phyloP scores from a whole-genome alignment of 768 basidiomycete species.

The Kwoniella pini region DNA sequence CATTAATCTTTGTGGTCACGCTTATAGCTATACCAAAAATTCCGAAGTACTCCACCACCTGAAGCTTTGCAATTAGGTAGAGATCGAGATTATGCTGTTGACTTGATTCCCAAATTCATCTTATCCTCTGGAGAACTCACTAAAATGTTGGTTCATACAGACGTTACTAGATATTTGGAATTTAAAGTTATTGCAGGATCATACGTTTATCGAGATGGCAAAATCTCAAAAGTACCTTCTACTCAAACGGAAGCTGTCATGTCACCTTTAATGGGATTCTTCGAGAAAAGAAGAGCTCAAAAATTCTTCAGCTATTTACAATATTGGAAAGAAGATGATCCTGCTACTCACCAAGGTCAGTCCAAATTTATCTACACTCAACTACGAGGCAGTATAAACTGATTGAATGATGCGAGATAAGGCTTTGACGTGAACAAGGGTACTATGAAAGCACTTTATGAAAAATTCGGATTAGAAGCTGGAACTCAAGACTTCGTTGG shows the following conservation, averaged over 20 bases:
- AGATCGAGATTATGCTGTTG: conserved; percentile 96
- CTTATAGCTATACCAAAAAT: conserved; percentile 87
- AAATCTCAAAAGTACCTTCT: conserved; percentile 94
- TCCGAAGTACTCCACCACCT: conserved; percentile 76
- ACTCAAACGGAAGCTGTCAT: conserved; percentile 96
- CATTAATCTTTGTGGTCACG: no score
- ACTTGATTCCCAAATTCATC: conserved; percentile 99
- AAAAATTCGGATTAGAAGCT: conserved; percentile 93
- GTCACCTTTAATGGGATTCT: conserved; percentile 96
- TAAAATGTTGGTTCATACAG: conserved; percentile 96
- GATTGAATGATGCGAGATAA: no score
- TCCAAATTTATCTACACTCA: background rate
- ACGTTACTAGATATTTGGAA: conserved; percentile 96
- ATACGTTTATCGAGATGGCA: conserved; percentile 95
- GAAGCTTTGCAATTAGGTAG: conserved; percentile 73
- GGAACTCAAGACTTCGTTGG: conserved; percentile 99
- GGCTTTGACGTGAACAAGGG: conserved; percentile 86
- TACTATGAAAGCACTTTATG: conserved; percentile 91
- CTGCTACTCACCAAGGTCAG: conserved; percentile 91
- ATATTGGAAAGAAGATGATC: conserved; percentile 90
- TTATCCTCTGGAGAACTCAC: conserved; percentile 97
- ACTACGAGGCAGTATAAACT: background rate
- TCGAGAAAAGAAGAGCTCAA: conserved; percentile 96
- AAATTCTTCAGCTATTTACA: conserved; percentile 98
- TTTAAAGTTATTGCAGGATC: conserved; percentile 99